Percentiles rank a stretch among this genome's conserved stretches.
These are phyloP conservation scores for Bacterosira constricta DNA, from an alignment of 108 stramenopile species.

Conservation along the genomic window DNA sequence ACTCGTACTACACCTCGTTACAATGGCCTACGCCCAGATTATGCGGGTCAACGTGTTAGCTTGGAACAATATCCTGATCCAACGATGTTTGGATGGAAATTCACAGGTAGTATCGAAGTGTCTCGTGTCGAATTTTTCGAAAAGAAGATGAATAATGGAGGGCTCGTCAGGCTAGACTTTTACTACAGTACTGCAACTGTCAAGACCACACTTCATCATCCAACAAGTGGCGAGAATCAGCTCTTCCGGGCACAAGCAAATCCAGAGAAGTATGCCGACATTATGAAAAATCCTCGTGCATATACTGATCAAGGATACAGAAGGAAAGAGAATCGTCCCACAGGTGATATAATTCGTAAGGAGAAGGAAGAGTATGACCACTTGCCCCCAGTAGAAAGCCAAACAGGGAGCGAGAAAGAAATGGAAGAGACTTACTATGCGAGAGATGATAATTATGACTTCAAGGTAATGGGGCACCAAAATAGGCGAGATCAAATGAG, in stretches of 20 bases:
- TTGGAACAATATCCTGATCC: conserved; percentile 58
- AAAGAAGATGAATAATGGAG: conserved; percentile 28
- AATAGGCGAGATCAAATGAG: conserved; percentile 32
- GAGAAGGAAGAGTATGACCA: conserved; percentile 30
- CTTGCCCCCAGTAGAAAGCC: neutral
- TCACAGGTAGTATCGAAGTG: conserved; percentile 51
- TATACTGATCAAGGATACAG: conserved; percentile 37
- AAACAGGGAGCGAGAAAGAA: neutral
- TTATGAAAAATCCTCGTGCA: conserved; percentile 36
- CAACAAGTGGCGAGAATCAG: conserved; percentile 50
- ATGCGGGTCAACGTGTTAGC: conserved; percentile 34
- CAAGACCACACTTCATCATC: conserved; percentile 62
- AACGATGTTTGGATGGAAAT: conserved; percentile 58
- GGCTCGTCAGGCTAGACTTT: conserved; percentile 58
- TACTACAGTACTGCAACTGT: conserved; percentile 64
- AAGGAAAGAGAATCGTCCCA: conserved; percentile 17
- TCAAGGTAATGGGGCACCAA: conserved; percentile 24
- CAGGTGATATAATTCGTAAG: neutral
- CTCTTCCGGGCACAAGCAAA: conserved; percentile 28
- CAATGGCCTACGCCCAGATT: conserved; percentile 47
- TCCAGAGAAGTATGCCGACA: conserved; percentile 22
- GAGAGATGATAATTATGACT: conserved; percentile 38
- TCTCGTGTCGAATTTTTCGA: conserved; percentile 64
- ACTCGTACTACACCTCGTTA: conserved; percentile 24
- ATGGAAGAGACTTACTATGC: conserved; percentile 36